Percentiles rank a stretch among this genome's conserved stretches.
Conservation (phyloP, 495 filamentous ascomycete species). For the Rhizodiscina lignyota region DNA sequence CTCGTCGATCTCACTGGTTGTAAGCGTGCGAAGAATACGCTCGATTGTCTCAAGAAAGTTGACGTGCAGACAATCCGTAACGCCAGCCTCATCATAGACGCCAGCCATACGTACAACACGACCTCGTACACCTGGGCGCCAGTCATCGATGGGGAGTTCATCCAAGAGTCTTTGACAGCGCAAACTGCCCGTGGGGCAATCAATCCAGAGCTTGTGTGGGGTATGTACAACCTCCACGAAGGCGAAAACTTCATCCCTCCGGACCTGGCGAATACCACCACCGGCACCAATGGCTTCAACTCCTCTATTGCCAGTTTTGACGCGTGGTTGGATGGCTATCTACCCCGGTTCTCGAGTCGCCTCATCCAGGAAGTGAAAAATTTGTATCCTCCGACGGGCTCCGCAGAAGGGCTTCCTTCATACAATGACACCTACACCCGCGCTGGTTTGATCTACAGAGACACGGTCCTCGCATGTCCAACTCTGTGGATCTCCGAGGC, state of each 20-base stretch:
- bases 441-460: slow-evolving; percentile 39
- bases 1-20: slow-evolving; percentile 31
- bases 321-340: slow-evolving; percentile 32
- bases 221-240: slow-evolving; percentile 43
- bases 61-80: slow-evolving; percentile 33
- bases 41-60: slow-evolving; percentile 31
- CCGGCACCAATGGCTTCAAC: slow-evolving; percentile 28
- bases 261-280: slow-evolving; percentile 26
- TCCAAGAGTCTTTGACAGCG: slow-evolving; percentile 27
- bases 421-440: slow-evolving; percentile 31
- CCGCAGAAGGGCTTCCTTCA: slow-evolving; percentile 25
- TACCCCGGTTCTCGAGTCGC: slow-evolving; percentile 27
- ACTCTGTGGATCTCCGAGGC: slow-evolving; percentile 36
- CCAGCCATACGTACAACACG: slow-evolving; percentile 32
- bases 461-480: slow-evolving; percentile 43
- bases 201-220: slow-evolving; percentile 30
- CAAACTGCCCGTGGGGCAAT: slow-evolving; percentile 25
- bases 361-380: slow-evolving; percentile 23
- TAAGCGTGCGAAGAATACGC: slow-evolving; percentile 18
- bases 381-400: slow-evolving; percentile 29
- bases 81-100: slow-evolving; percentile 27
- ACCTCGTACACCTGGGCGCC: slow-evolving; percentile 40
- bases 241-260: slow-evolving; percentile 41
- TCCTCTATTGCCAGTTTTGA: slow-evolving; percentile 32
- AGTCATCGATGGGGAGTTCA: slow-evolving; percentile 39